A percentile compares a stretch with the other conserved stretches of the same genome.
Conservation (phyloP, 208 protist species). For the Leishmania lainsoni region DNA sequence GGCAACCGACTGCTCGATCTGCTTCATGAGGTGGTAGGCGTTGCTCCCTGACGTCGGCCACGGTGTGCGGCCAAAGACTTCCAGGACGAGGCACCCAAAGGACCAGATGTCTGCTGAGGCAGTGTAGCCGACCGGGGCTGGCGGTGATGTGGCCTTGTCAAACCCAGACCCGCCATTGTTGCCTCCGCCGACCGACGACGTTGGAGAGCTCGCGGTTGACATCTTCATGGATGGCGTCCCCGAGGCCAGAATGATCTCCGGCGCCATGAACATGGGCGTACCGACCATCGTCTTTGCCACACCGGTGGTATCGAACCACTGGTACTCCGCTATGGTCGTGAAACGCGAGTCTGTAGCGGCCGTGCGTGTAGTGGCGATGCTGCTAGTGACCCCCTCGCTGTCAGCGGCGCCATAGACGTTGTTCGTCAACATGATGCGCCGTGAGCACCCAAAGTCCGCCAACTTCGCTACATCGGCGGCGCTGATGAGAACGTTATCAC, state of each 20-base stretch:
- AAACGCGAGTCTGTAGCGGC: constrained; percentile 25
- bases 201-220: background rate
- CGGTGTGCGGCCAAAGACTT: constrained; percentile 76
- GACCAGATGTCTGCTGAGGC: constrained; percentile 84
- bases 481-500: constrained; percentile 87
- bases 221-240: constrained; percentile 11
- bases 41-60: constrained; percentile 49
- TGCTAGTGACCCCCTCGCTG: constrained; percentile 22
- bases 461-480: constrained; percentile 86
- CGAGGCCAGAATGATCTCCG: constrained; percentile 66
- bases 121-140: constrained; percentile 48
- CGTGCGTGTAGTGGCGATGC: constrained; percentile 19
- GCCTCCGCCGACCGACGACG: background rate
- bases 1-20: constrained; percentile 60
- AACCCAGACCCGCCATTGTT: background rate
- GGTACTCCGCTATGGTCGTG: constrained; percentile 28
- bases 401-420: constrained; percentile 17
- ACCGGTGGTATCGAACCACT: constrained; percentile 35
- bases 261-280: constrained; percentile 88
- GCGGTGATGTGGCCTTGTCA: background rate
- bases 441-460: constrained; percentile 93
- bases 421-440: constrained; percentile 66
- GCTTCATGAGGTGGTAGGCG: constrained; percentile 70
- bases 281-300: constrained; percentile 82
- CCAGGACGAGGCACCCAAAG: constrained; percentile 80